phyloP scores from a whole-genome alignment of 768 basidiomycete species.

The Auricularia cornea region DNA sequence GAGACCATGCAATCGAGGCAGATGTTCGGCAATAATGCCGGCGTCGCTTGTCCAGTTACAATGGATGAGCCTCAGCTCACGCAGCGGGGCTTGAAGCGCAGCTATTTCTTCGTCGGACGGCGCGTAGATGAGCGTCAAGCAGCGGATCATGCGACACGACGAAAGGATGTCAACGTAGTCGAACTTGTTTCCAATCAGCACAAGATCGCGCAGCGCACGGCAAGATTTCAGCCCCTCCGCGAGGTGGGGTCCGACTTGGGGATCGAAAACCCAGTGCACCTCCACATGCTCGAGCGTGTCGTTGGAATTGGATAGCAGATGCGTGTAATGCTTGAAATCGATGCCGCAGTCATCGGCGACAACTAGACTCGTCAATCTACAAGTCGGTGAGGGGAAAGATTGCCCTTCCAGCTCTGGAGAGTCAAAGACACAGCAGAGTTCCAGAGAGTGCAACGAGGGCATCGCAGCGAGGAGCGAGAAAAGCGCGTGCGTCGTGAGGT shows the following conservation, averaged over 20 bases:
- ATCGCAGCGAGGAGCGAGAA: background rate
- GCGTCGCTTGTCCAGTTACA: background rate
- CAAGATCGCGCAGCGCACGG: background rate
- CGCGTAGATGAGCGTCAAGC: background rate
- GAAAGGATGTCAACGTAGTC: background rate
- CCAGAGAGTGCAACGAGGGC: background rate
- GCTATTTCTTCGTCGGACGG: background rate
- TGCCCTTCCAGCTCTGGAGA: background rate
- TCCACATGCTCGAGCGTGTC: background rate
- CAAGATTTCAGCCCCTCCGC: background rate
- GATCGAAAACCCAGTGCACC: background rate
- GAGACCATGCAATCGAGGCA: background rate
- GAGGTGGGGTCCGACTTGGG: background rate
- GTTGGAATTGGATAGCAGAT: background rate
- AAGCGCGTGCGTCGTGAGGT: background rate
- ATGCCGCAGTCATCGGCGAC: background rate
- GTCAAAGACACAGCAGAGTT: background rate
- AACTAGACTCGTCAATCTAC: background rate
- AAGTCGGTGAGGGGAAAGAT: background rate
- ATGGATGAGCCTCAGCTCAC: background rate
- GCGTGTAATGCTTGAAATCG: background rate
- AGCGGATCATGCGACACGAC: background rate
- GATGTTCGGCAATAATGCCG: background rate
- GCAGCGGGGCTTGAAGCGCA: background rate
- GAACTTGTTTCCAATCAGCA: background rate